These are phyloP conservation scores for Glutinoglossum americanum DNA, from an alignment of 495 filamentous ascomycete species.

Conservation along the genomic window DNA sequence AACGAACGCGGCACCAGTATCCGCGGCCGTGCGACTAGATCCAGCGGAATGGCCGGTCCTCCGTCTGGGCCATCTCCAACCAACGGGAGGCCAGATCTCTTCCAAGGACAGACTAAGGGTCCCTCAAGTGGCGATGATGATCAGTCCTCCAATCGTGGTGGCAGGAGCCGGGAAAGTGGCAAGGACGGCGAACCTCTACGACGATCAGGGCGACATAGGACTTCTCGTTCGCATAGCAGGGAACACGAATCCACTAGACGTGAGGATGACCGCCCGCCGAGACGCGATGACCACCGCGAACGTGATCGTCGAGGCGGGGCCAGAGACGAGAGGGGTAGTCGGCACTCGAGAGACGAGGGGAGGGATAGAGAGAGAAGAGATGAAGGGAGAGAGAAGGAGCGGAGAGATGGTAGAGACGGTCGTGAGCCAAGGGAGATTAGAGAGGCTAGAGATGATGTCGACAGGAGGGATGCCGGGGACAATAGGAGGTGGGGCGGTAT, in stretches of 20 bases:
- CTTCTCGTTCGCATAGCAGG: constrained; percentile 1
- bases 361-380: constrained; percentile 2
- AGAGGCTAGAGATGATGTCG: not conserved
- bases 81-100: constrained; percentile 1
- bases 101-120: not conserved
- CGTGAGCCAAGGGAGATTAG: not conserved
- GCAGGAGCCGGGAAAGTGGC: not conserved
- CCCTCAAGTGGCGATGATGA: not conserved
- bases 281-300: constrained; percentile 3
- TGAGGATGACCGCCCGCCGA: not conserved
- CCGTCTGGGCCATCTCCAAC: constrained; percentile 1
- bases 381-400: not conserved
- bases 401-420: not conserved
- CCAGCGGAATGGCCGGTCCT: not conserved
- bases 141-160: not conserved
- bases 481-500: not conserved
- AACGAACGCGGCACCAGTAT: constrained; percentile 1
- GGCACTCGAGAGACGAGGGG: not conserved
- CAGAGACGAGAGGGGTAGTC: constrained; percentile 1
- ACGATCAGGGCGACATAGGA: not conserved
- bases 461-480: not conserved
- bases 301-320: constrained; percentile 3
- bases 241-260: not conserved
- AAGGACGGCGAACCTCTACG: constrained; percentile 5
- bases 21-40: constrained; percentile 2